phyloP scores from a whole-genome alignment of 352 stramenopile species.

The Phytopythium litorale region DNA sequence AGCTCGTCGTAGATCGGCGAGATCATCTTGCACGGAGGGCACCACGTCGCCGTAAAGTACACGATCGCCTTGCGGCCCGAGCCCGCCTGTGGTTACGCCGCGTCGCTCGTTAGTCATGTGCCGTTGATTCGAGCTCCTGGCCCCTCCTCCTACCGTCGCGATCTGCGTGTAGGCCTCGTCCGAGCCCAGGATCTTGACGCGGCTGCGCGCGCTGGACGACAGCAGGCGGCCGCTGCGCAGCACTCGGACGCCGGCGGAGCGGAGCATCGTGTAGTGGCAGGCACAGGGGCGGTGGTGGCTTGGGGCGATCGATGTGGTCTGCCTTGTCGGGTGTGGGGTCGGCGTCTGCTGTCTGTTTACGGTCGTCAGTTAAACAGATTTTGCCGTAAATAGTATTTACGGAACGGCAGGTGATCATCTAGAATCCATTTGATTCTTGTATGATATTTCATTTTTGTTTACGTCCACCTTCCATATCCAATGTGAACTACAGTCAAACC shows the following conservation, averaged over 20 bases:
- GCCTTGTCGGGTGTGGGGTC: not conserved
- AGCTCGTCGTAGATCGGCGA: conserved; percentile 84
- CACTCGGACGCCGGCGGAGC: conserved; percentile 19
- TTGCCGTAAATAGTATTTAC: too few species aligned
- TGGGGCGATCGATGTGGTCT: not conserved
- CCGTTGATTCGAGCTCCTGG: not conserved
- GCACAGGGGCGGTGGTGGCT: not conserved
- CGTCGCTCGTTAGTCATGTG: not conserved
- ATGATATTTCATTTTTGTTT: too few species aligned
- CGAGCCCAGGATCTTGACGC: conserved; percentile 72
- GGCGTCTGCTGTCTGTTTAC: not conserved
- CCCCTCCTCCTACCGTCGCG: conserved; percentile 27
- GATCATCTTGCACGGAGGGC: conserved; percentile 90
- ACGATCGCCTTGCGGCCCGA: conserved; percentile 72
- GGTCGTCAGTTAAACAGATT: not conserved
- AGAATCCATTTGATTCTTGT: too few species aligned
- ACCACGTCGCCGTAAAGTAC: conserved; percentile 91
- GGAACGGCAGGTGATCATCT: too few species aligned
- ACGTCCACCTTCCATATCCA: too few species aligned
- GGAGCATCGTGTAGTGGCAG: conserved; percentile 17
- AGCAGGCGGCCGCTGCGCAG: conserved; percentile 21
- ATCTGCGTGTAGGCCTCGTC: conserved; percentile 74
- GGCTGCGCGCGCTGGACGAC: conserved; percentile 40
- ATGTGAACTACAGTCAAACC: too few species aligned
- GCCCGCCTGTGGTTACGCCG: conserved; percentile 32